Evolutionary conservation across 192 early-diverging fungal genomes (phyloP).

Genomic region (Rhizoclosmatium globosum): DNA sequence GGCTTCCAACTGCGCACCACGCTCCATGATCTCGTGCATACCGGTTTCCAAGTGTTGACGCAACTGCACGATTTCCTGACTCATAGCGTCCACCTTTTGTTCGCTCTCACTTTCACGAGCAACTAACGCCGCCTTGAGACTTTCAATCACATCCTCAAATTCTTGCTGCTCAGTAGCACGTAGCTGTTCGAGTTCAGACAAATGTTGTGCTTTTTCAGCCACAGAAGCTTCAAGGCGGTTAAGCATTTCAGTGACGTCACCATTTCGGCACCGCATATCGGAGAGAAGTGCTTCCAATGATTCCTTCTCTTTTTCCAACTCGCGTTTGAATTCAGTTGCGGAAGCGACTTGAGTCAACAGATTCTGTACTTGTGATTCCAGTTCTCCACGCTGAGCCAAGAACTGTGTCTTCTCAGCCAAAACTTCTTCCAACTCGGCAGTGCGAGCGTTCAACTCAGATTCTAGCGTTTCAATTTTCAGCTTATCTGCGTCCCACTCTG

Average conservation of each 20-base stretch:
- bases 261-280: slow-evolving; percentile 7
- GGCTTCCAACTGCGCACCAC: slow-evolving; percentile 14
- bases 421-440: neutral
- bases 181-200: neutral
- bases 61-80: neutral
- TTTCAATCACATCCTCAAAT: slow-evolving; percentile 31
- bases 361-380: neutral
- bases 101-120: slow-evolving; percentile 11
- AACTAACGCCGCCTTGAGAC: neutral
- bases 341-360: neutral
- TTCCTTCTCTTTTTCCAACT: neutral
- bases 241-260: neutral
- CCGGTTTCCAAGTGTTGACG: slow-evolving; percentile 22
- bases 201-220: slow-evolving; percentile 2
- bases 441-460: neutral
- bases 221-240: slow-evolving; percentile 13
- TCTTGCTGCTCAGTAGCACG: neutral
- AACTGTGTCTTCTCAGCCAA: slow-evolving; percentile 10
- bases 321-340: neutral
- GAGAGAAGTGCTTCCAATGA: neutral
- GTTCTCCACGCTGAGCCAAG: neutral
- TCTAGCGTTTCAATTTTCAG: neutral
- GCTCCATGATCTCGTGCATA: slow-evolving; percentile 3
- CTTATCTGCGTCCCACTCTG: slow-evolving; percentile 10
- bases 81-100: neutral